phyloP scores from a whole-genome alignment of 2,329 filamentous ascomycete species.

The Aspergillus sp. region DNA sequence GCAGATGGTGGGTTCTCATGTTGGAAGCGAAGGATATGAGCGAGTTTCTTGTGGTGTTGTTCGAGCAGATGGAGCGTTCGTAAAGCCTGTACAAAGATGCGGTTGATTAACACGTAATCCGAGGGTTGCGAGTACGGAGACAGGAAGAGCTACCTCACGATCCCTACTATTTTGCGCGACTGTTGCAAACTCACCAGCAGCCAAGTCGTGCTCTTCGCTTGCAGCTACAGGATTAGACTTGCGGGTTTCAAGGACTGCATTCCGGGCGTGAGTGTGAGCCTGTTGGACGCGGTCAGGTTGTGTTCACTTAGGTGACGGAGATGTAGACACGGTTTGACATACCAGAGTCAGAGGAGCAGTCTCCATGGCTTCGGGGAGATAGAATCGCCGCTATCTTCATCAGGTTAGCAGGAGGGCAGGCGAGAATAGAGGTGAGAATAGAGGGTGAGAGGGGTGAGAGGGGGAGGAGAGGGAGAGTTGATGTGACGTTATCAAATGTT shows the following conservation, averaged over 20 bases:
- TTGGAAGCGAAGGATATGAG: slow-evolving; percentile 74
- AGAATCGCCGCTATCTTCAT: not conserved
- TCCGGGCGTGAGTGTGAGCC: slow-evolving; percentile 87
- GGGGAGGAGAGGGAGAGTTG: not conserved
- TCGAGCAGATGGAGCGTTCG: slow-evolving; percentile 83
- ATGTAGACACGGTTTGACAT: slow-evolving; percentile 2
- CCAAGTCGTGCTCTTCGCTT: slow-evolving; percentile 82
- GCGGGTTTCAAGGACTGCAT: slow-evolving; percentile 71
- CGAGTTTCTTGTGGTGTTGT: slow-evolving; percentile 80
- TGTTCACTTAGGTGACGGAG: not conserved
- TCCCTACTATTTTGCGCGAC: slow-evolving; percentile 72
- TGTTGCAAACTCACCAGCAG: slow-evolving; percentile 83
- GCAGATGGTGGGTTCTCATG: slow-evolving; percentile 49
- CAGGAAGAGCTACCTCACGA: slow-evolving; percentile 46
- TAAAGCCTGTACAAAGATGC: slow-evolving; percentile 63
- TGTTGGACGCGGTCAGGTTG: slow-evolving; percentile 36
- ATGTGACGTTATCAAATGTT: slow-evolving; percentile 9
- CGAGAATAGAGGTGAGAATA: not conserved
- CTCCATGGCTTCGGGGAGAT: slow-evolving; percentile 56
- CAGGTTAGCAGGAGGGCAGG: not conserved
- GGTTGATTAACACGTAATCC: not conserved
- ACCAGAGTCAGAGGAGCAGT: slow-evolving; percentile 67
- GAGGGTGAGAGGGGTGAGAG: not conserved
- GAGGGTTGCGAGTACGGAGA: not conserved
- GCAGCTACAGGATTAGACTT: slow-evolving; percentile 73